phyloP scores from a whole-genome alignment of 768 basidiomycete genomes.

The Glaciozyma antarctica region DNA sequence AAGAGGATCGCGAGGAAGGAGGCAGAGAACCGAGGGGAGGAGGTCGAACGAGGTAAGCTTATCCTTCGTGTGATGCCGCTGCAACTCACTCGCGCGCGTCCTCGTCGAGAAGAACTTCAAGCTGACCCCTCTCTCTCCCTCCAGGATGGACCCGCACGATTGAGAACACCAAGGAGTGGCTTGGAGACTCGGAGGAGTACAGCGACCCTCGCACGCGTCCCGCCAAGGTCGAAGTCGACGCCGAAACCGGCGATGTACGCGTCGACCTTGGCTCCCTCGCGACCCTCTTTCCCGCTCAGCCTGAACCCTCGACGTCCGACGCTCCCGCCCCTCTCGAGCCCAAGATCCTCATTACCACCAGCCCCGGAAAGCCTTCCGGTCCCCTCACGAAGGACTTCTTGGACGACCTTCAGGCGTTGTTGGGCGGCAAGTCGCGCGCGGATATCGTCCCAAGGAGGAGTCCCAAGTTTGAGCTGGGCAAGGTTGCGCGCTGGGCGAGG shows the following conservation, averaged over 20 bases:
- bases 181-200: conserved; percentile 31
- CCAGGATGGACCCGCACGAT: conserved; percentile 49
- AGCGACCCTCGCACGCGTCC: conserved; percentile 29
- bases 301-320: conserved; percentile 45
- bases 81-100: neutral
- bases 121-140: neutral
- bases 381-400: conserved; percentile 30
- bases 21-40: conserved; percentile 66
- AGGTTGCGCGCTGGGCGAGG: conserved; percentile 90
- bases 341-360: conserved; percentile 32
- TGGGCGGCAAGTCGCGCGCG: conserved; percentile 49
- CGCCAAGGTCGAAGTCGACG: conserved; percentile 31
- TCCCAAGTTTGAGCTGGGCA: conserved; percentile 81
- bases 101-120: conserved; percentile 23
- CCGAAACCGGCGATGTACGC: conserved; percentile 41
- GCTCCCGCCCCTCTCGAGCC: conserved; percentile 37
- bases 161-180: conserved; percentile 79
- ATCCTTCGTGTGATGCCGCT: no score
- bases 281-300: conserved; percentile 47
- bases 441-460: conserved; percentile 65
- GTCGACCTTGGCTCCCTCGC: conserved; percentile 39
- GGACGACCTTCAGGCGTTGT: conserved; percentile 34
- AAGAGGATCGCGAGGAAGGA: conserved; percentile 70
- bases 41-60: conserved; percentile 59
- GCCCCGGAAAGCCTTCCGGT: conserved; percentile 29